Base-by-base conservation (phyloP, 106 monocot genomes). In the Agapanthus africanus region DNA sequence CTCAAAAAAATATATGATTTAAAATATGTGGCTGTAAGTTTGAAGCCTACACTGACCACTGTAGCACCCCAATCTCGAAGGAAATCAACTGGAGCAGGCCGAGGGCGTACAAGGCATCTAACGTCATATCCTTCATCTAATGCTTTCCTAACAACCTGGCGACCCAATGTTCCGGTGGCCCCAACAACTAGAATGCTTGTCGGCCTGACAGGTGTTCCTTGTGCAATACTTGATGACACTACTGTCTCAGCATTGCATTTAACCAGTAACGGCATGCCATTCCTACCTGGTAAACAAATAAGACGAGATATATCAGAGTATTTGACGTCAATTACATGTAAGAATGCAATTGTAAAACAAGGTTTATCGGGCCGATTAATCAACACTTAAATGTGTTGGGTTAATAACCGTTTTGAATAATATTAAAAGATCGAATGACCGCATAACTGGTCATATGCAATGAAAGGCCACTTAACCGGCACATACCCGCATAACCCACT, bases 71-170 rank as follows among this genome's bases (percentile, higher is more conserved):
- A 95, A 64, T 91, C 88, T 23, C 95, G 83, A 67, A 95, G 88
- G 65, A 95, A 95, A 59, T 95, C 88, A 31, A 88, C 95, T 8
- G 90, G 95, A 73, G 83, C 85, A 19, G 91, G 95, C 36, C 95
- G 83, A 66, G 95, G 91, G 69, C 95, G 86, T 46, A 95, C 95
- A 74, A 95, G 95, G 40, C 95, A 95, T 66, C 95, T 81, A 51
- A 95, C 95, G 74, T 95, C 95, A 74, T 91, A 95, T 10, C 95
- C 95, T 80, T 95, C 95, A 76, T 95, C 95, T 38, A 95, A 73
- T 47, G 95, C 91, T 67, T 75, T 83, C 64, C 95, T 74, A 52
- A 95, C 95, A 57, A 95, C 70, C 76, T 95, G 95, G 37, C 95
- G 79, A 4, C 95, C 95, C 68, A 95, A 69, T 19, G 95, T 95